A percentile compares a stretch with the other conserved stretches of the same genome.
Evolutionary conservation across 1,284 basidiomycete species (phyloP).

Genomic region (Naganishia cerealis): DNA sequence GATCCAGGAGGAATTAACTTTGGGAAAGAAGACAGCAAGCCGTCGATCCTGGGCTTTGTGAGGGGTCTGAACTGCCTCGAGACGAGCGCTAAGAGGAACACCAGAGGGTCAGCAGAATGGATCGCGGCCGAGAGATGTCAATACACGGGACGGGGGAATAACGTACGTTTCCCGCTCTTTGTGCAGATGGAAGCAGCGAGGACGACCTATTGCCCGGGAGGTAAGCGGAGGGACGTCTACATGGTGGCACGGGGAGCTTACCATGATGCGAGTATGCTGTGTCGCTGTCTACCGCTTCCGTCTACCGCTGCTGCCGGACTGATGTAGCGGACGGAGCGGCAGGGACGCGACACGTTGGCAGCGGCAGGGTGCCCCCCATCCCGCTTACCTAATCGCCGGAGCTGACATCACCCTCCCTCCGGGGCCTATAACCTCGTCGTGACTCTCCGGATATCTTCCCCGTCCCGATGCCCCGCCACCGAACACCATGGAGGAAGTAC

Average conservation of each 20-base stretch:
- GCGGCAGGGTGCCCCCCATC: background rate
- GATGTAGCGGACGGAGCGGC: no score
- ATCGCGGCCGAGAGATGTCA: background rate
- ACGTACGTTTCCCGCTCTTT: conserved; percentile 57
- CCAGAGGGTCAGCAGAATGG: background rate
- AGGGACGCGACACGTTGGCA: conserved; percentile 18
- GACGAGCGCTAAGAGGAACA: conserved; percentile 70
- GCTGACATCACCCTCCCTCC: background rate
- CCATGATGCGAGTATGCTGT: conserved; percentile 6
- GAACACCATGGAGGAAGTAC: conserved; percentile 55
- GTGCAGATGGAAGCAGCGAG: conserved; percentile 84
- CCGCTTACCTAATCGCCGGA: background rate
- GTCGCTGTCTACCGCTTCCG: no score
- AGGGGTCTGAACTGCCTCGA: conserved; percentile 96
- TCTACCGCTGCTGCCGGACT: background rate
- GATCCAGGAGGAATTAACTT: conserved; percentile 95
- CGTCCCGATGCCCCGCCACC: background rate
- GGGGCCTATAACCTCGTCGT: background rate
- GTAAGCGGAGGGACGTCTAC: background rate
- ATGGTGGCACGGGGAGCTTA: background rate
- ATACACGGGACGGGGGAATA: background rate
- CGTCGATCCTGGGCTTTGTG: conserved; percentile 87
- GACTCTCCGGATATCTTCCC: background rate
- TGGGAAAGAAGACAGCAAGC: conserved; percentile 92
- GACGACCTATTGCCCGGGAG: conserved; percentile 48